phyloP scores from a whole-genome alignment of 176 grass and related monocot genomes.

The Avena sativa region DNA sequence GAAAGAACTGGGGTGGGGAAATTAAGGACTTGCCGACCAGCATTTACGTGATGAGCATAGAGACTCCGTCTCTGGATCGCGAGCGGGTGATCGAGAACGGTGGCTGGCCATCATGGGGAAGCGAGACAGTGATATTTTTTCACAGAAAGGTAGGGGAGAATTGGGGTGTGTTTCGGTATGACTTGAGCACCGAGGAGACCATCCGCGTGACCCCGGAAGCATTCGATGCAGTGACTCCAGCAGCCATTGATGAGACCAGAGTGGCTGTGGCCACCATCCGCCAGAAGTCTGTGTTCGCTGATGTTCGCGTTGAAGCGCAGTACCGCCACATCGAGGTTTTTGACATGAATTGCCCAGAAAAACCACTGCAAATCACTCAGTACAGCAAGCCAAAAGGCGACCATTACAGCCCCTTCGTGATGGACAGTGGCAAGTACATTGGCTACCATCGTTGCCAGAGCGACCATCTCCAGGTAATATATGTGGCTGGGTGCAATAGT shows the following conservation, averaged over 20 bases:
- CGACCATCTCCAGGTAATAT: background rate
- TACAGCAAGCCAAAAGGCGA: background rate
- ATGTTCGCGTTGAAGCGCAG: conserved; percentile 13
- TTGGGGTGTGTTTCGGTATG: conserved; percentile 35
- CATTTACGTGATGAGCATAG: conserved; percentile 51
- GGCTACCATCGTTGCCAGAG: conserved; percentile 36
- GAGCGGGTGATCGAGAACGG: conserved; percentile 10
- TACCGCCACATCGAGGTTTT: conserved; percentile 58
- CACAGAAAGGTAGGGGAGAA: background rate
- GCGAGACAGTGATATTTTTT: background rate
- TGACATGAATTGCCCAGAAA: background rate
- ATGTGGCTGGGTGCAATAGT: background rate
- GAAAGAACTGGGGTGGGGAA: conserved; percentile 49
- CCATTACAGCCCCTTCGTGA: conserved; percentile 51
- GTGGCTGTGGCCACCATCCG: conserved; percentile 46
- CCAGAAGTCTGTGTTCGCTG: conserved; percentile 8
- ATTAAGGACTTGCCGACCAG: conserved; percentile 46
- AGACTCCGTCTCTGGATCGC: background rate
- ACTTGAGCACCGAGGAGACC: background rate
- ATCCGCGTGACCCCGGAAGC: conserved; percentile 18
- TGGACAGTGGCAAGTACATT: conserved; percentile 27
- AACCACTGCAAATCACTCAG: conserved; percentile 11
- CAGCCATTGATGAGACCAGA: conserved; percentile 32
- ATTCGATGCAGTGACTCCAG: conserved; percentile 36
- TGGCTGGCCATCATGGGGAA: background rate